Evolutionary conservation across 768 basidiomycete species (phyloP), one percentile per base, ranked within the genome.

Genomic region (Antrodiella citrinella): DNA sequence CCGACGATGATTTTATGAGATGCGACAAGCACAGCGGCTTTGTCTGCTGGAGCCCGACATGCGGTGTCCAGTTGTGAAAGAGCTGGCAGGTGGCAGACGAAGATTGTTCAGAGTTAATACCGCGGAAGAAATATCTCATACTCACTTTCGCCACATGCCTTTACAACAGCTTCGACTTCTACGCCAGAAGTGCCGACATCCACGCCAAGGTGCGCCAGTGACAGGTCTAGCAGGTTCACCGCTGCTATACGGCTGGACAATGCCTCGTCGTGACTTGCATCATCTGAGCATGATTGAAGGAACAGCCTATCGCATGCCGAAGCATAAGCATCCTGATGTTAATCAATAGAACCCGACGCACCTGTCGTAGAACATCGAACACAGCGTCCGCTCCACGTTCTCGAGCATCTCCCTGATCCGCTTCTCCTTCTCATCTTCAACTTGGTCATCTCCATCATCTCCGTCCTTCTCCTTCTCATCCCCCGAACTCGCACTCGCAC

Each of bases 1-100:
- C 91, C 89, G 51, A 94, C 93, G 18, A 96, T 75, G 18, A 86
- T 69, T 59, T 88, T 88, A 63, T 98, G 94, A 0, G 87, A 86
- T 4, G 77, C 73, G 15, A 99, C 87, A 18, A 99, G 71, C 7
- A 91, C 69, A 2, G 80, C 76, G 2, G 86, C 81, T 63, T 98
- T 97, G 51, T 87, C 84, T 1, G 72, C 75, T 0, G 96, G 92
- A 4, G 80, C 77, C 30, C 78, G 68, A 47, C 73, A 72, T 0
- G 67, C 51, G 4, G 70, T 61, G 43, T 81, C 74, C 9, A 86
- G 67, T 35, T 72, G 71, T 30, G 74, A 71, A 20, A 86, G 64
- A 4, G 76, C 82, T 84, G 53, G 12, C n/a, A 47, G 26, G 40
- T 26, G 26, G n/a, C n/a, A n/a, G n/a, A n/a, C n/a, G n/a, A n/a